These are phyloP conservation scores for Astrothelium macrocarpum DNA, from an alignment of 495 filamentous ascomycete genomes.

Conservation along the genomic window DNA sequence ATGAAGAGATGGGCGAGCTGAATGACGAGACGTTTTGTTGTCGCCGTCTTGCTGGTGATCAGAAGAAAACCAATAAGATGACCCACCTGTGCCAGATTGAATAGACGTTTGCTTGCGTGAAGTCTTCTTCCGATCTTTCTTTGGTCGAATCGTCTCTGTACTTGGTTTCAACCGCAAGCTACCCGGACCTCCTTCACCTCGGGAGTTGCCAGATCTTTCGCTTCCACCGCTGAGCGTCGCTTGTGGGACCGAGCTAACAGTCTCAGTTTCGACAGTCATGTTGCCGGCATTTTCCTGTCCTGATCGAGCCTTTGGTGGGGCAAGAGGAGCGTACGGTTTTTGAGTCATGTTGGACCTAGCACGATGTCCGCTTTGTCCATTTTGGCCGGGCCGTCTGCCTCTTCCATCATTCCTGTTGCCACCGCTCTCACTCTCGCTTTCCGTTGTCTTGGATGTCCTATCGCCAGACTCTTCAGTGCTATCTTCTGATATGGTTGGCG, in stretches of 20 bases:
- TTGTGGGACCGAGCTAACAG: conserved; percentile 83
- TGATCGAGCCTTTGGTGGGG: conserved; percentile 43
- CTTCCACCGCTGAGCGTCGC: conserved; percentile 64
- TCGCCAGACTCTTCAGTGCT: conserved; percentile 28
- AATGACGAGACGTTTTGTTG: neutral
- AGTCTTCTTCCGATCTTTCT: conserved; percentile 75
- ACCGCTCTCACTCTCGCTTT: conserved; percentile 56
- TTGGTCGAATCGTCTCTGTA: conserved; percentile 85
- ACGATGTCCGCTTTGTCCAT: conserved; percentile 21
- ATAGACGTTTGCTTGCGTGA: conserved; percentile 64
- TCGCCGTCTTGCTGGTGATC: conserved; percentile 7
- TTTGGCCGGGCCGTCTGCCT: conserved; percentile 17
- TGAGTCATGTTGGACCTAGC: conserved; percentile 23
- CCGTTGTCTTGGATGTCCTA: conserved; percentile 24
- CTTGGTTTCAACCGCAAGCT: conserved; percentile 81
- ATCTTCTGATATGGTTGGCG: conserved; percentile 31
- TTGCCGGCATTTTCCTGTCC: conserved; percentile 71
- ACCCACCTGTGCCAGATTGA: conserved; percentile 63
- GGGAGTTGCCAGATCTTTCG: conserved; percentile 45
- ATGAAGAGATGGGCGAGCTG: conserved; percentile 1
- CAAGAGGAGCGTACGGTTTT: conserved; percentile 30
- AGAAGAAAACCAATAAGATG: conserved; percentile 2
- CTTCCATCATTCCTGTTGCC: conserved; percentile 36
- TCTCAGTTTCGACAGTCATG: conserved; percentile 98
- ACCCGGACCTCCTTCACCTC: conserved; percentile 46